Evolutionary conservation across 208 protist species (phyloP), one percentile per base, ranked within the genome.

Genomic region (Acanthamoeba royreba): DNA sequence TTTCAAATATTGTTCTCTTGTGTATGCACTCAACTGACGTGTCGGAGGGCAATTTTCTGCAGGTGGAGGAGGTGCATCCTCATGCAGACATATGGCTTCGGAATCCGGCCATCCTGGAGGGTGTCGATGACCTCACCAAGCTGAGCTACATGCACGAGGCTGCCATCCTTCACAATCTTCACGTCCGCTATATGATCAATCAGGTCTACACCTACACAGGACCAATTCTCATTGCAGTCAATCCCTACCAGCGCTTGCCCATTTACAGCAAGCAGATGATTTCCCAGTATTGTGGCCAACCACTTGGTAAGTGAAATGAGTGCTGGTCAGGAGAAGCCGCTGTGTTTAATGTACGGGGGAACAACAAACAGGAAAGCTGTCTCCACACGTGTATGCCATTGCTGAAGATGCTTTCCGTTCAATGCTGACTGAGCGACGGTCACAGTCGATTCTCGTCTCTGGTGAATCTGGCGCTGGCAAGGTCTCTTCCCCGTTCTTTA

Each of bases 101-200:
- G 49, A 96, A 96, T 81, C 94, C 93, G 25, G 69, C 87, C 35
- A 96, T 96, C 79, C 66, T 96, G 0, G 95, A 96, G n/a, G 94
- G 94, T 94, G 91, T 88, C n/a, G 93, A 96, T 42, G 94, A 96
- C 92, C 93, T 91, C 49, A 81, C 93, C 66, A 83, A 94, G 53
- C 35, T 96, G 0, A 90, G 87, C 9, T 79, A 96, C n/a, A 74
- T 96, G 9, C 88, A 94, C 79, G 95, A 96, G 79, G 81, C 92
- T 53, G 52, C 92, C 43, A 94, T 96, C 33, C 94, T 96, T 61
- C 88, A 96, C 40, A 96, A 96, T 72, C 52, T 96, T 5, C 45
- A 58, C 58, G 47, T 95, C 43, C 45, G 95, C 49, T 96, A 95
- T 31, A 35, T 45, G 35, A 33, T 58, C 63, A 77, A 96, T 69